Conservation (phyloP, 176 grass and related monocot species). For the Carex kokanica region DNA sequence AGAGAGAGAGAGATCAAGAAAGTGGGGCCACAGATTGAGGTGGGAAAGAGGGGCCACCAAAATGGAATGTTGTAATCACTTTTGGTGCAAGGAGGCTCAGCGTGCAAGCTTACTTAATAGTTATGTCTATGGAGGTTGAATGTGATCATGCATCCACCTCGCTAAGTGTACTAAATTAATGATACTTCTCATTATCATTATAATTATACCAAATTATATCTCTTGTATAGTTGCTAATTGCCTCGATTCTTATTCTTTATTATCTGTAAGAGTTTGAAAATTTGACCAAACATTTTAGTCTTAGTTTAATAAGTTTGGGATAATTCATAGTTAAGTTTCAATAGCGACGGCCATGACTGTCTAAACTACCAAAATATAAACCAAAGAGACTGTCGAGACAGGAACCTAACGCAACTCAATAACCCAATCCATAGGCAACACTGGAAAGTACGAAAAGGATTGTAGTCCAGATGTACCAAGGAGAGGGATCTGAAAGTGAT, state of each 20-base stretch:
- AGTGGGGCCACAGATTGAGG: not conserved
- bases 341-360: not conserved
- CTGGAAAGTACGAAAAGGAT: not conserved
- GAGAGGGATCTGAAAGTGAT: slow-evolving; percentile 22
- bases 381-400: not conserved
- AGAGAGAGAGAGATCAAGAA: slow-evolving; percentile 6
- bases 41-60: slow-evolving; percentile 25
- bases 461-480: slow-evolving; percentile 14
- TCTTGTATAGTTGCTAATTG: slow-evolving; percentile 7
- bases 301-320: not conserved
- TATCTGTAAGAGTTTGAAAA: not conserved
- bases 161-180: slow-evolving; percentile 1
- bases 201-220: not conserved
- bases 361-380: slow-evolving; percentile 1
- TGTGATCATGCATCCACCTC: slow-evolving; percentile 29
- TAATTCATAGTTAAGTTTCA: slow-evolving; percentile 12
- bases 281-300: slow-evolving; percentile 11
- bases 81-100: slow-evolving; percentile 27
- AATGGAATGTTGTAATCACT: slow-evolving; percentile 29
- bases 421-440: not conserved
- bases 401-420: not conserved
- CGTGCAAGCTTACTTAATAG: slow-evolving; percentile 25
- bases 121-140: slow-evolving; percentile 16
- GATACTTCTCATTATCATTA: not conserved
- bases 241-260: not conserved